Percentiles rank a stretch among this genome's conserved stretches.
These are phyloP conservation scores for Fomitiporia mediterranea DNA, from an alignment of 1,284 basidiomycete genomes.

Conservation along the genomic window DNA sequence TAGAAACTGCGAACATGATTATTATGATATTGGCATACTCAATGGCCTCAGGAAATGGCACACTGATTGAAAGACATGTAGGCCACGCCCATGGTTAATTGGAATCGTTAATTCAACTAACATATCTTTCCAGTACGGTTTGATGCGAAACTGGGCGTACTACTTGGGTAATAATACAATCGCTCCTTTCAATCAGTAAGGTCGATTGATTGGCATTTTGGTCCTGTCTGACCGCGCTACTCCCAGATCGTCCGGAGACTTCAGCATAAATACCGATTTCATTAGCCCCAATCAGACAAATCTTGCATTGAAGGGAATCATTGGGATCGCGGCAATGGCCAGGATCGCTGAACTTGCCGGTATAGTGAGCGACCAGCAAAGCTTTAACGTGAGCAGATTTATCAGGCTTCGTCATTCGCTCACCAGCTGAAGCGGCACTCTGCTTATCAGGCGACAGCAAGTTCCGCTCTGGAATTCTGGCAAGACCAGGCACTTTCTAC, in stretches of 20 bases:
- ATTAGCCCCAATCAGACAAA: slow-evolving; percentile 27
- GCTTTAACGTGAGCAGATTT: slow-evolving; percentile 28
- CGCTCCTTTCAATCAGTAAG: not conserved
- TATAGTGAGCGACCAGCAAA: slow-evolving; percentile 22
- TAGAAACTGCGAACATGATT: slow-evolving; percentile 34
- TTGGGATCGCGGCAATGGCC: slow-evolving; percentile 38
- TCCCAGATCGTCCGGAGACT: not conserved
- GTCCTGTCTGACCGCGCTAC: not conserved
- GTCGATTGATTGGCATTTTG: too few relatives aligned
- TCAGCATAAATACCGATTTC: not conserved
- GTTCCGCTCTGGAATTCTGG: slow-evolving; percentile 10
- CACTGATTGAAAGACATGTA: slow-evolving; percentile 9
- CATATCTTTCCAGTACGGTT: too few relatives aligned
- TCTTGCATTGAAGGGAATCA: slow-evolving; percentile 39
- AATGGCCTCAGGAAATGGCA: slow-evolving; percentile 24
- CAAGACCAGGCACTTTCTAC: not conserved
- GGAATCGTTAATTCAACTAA: not conserved
- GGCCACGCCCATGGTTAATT: not conserved
- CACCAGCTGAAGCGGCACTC: too few relatives aligned
- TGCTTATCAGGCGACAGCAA: not conserved
- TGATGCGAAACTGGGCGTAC: slow-evolving; percentile 38
- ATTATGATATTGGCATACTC: slow-evolving; percentile 37
- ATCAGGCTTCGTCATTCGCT: too few relatives aligned
- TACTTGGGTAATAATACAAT: not conserved
- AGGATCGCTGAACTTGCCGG: slow-evolving; percentile 33